phyloP scores from a whole-genome alignment of 2,329 filamentous ascomycete species.

The Lachnellula suecica region DNA sequence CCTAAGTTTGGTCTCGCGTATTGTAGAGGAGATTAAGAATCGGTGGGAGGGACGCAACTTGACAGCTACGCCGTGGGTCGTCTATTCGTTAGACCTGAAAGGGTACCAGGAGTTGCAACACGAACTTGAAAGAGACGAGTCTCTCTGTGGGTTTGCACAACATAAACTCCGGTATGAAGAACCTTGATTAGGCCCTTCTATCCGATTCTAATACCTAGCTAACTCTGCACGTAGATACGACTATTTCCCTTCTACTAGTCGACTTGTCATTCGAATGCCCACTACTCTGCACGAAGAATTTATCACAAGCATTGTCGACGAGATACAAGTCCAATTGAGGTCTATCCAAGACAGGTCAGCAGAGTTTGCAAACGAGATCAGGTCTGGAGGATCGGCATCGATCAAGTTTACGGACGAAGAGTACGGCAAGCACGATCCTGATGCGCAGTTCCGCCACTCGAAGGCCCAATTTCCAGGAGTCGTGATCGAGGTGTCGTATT shows the following conservation, averaged over 20 bases:
- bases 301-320: slow-evolving; percentile 11
- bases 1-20: slow-evolving; percentile 7
- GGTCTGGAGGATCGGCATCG: slow-evolving; percentile 5
- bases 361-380: slow-evolving; percentile 12
- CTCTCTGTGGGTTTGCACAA: slow-evolving; percentile 16
- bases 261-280: slow-evolving; percentile 23
- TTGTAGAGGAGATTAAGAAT: slow-evolving; percentile 13
- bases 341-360: slow-evolving; percentile 8
- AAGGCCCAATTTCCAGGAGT: slow-evolving; percentile 23
- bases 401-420: slow-evolving; percentile 12
- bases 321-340: slow-evolving; percentile 13
- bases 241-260: slow-evolving; percentile 16
- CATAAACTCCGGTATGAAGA: slow-evolving; percentile 21
- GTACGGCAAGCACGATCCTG: slow-evolving; percentile 21
- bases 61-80: slow-evolving; percentile 11
- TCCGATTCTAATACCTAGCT: slow-evolving; percentile 9
- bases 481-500: slow-evolving; percentile 34
- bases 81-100: slow-evolving; percentile 8
- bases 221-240: slow-evolving; percentile 19
- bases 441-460: slow-evolving; percentile 26
- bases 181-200: slow-evolving; percentile 4
- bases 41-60: slow-evolving; percentile 8
- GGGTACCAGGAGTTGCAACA: slow-evolving; percentile 17
- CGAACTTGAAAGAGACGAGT: slow-evolving; percentile 14
- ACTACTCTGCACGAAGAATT: slow-evolving; percentile 20